Evolutionary conservation across 192 early-diverging fungal species (phyloP).

Genomic region (Pilobolus umbonatus): DNA sequence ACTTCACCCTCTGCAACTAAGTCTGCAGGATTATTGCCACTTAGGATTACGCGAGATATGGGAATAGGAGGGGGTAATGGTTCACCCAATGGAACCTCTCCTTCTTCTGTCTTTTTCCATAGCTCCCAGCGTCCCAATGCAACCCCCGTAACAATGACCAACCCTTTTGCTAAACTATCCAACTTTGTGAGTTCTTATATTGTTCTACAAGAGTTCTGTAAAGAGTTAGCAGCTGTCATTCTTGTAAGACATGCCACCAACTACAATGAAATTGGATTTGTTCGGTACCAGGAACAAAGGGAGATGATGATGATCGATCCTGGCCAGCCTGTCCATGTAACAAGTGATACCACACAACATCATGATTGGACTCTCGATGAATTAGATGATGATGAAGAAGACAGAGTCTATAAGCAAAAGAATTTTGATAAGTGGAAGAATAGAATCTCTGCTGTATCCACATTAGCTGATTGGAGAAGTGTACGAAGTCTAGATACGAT

Average conservation of each 20-base stretch:
- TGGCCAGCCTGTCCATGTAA: not conserved
- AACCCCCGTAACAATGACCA: conserved; percentile 37
- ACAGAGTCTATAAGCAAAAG: conserved; percentile 6
- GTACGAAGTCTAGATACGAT: conserved; percentile 17
- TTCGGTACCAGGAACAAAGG: conserved; percentile 10
- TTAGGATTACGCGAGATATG: conserved; percentile 10
- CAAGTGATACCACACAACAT: not conserved
- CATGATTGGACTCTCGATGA: conserved; percentile 15
- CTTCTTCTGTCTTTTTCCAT: conserved; percentile 33
- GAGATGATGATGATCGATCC: conserved; percentile 13
- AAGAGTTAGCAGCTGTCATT: conserved; percentile 54
- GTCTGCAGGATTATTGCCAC: conserved; percentile 17
- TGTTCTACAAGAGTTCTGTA: conserved; percentile 58
- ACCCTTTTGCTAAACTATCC: conserved; percentile 34
- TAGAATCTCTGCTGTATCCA: conserved; percentile 19
- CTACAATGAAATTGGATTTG: conserved; percentile 21
- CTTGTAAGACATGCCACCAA: conserved; percentile 45
- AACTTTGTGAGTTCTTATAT: conserved; percentile 56
- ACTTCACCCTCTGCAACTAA: conserved; percentile 16
- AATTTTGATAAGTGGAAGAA: conserved; percentile 23
- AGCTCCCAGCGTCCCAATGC: conserved; percentile 23
- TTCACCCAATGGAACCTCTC: not conserved
- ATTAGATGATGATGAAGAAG: conserved; percentile 8
- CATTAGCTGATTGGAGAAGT: conserved; percentile 21
- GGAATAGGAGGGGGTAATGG: not conserved